A percentile compares a stretch with the other conserved stretches of the same genome.
phyloP scores from a whole-genome alignment of 495 filamentous ascomycete species.

The Hyphodiscus hymeniophilus region DNA sequence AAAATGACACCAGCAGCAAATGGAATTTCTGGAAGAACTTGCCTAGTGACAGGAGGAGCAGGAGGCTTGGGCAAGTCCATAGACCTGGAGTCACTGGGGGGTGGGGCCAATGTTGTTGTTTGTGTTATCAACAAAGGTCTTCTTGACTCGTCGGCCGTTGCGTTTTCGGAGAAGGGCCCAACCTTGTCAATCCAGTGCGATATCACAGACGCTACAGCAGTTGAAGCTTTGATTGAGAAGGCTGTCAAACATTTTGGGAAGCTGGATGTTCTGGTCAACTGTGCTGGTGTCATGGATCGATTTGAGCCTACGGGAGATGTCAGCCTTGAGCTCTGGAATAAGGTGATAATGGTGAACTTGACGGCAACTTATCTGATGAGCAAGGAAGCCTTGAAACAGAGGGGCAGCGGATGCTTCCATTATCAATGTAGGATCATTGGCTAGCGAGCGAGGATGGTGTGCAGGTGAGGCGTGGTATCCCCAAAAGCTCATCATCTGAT shows the following conservation, averaged over 20 bases:
- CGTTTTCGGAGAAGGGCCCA: neutral
- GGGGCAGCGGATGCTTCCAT: slow-evolving; percentile 32
- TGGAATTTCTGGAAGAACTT: neutral
- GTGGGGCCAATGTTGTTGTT: neutral
- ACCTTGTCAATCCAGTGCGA: neutral
- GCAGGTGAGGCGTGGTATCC: slow-evolving; percentile 5
- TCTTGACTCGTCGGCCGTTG: neutral
- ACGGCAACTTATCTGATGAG: slow-evolving; percentile 28
- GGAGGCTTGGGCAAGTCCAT: neutral
- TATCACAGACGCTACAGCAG: neutral
- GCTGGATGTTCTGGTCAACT: slow-evolving; percentile 51
- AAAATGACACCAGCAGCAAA: too few species aligned
- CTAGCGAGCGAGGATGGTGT: slow-evolving; percentile 25
- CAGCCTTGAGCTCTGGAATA: slow-evolving; percentile 44
- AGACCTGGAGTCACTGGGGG: neutral
- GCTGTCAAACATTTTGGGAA: slow-evolving; percentile 26
- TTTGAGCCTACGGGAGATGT: slow-evolving; percentile 46
- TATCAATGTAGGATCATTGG: slow-evolving; percentile 40
- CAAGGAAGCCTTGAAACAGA: slow-evolving; percentile 34
- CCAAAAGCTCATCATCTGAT: too few species aligned
- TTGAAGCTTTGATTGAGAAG: slow-evolving; percentile 4
- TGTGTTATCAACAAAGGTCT: neutral
- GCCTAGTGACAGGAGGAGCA: neutral
- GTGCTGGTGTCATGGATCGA: slow-evolving; percentile 35
- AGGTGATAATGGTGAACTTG: slow-evolving; percentile 26